Conservation (phyloP, 2,329 filamentous ascomycete genomes). For the Fusarium tuaranense region DNA sequence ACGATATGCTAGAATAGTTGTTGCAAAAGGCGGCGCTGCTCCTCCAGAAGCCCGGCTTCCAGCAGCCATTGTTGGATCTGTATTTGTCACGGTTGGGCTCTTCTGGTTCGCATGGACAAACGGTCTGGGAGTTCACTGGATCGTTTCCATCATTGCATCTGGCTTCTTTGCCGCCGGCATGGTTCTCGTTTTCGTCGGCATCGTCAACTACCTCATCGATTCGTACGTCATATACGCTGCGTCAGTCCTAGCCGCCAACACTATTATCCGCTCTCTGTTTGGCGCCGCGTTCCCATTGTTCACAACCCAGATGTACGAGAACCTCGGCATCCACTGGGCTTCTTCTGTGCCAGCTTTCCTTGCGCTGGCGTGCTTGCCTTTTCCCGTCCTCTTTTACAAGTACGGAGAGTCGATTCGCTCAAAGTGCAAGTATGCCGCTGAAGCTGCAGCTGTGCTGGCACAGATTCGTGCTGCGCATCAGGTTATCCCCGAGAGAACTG, state of each 20-base stretch:
- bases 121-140: conserved; percentile 30
- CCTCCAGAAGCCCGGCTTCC: conserved; percentile 33
- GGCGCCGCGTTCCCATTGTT: conserved; percentile 36
- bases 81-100: conserved; percentile 34
- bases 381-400: conserved; percentile 37
- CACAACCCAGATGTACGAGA: conserved; percentile 33
- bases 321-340: conserved; percentile 33
- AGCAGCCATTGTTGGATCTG: conserved; percentile 35
- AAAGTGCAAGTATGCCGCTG: conserved; percentile 35
- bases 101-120: conserved; percentile 41
- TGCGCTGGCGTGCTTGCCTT: conserved; percentile 23
- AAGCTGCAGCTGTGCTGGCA: background rate
- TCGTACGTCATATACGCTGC: conserved; percentile 34
- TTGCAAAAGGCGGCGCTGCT: conserved; percentile 22
- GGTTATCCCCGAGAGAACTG: background rate
- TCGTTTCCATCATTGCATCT: conserved; percentile 33
- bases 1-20: conserved; percentile 20
- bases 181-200: conserved; percentile 38
- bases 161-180: conserved; percentile 32
- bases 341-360: conserved; percentile 34
- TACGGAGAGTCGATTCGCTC: conserved; percentile 34
- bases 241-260: conserved; percentile 36
- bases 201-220: conserved; percentile 35
- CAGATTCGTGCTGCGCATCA: background rate
- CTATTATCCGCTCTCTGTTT: conserved; percentile 31